These are phyloP conservation scores for Clitoria ternatea DNA, from an alignment of 306 rosid species.

Conservation along the genomic window DNA sequence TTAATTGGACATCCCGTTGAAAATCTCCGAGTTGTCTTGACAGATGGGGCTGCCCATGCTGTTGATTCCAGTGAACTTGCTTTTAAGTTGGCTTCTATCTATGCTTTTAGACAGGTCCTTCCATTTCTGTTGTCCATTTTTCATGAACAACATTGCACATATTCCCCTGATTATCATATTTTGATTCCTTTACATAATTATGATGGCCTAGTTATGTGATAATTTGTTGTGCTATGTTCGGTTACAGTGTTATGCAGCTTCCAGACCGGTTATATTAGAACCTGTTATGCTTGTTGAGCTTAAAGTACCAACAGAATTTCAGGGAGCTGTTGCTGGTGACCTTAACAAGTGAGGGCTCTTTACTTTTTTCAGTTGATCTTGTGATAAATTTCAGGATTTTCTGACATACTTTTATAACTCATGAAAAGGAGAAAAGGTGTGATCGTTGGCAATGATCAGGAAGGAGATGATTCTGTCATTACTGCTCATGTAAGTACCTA, in stretches of 20 bases:
- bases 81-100: conserved; percentile 89
- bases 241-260: conserved; percentile 71
- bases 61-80: conserved; percentile 99
- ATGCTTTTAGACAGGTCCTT: conserved; percentile 93
- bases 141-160: neutral
- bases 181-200: conserved; percentile 9
- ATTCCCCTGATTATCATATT: neutral
- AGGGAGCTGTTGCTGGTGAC: conserved; percentile 96
- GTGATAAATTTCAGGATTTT: conserved; percentile 1
- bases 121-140: conserved; percentile 8
- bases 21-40: conserved; percentile 72
- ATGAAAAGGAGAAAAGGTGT: conserved; percentile 82
- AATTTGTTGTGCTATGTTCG: conserved; percentile 19
- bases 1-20: conserved; percentile 98
- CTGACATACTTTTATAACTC: conserved; percentile 12
- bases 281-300: conserved; percentile 96
- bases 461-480: conserved; percentile 93
- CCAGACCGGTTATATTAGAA: conserved; percentile 93
- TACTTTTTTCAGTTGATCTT: neutral
- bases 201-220: neutral
- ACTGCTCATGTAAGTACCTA: conserved; percentile 68
- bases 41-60: conserved; percentile 95
- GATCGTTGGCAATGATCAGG: conserved; percentile 97
- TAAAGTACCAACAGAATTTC: conserved; percentile 97
- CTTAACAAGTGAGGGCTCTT: conserved; percentile 73